phyloP scores from a whole-genome alignment of 2,329 filamentous ascomycete species.

The Coniochaeta prunicola region DNA sequence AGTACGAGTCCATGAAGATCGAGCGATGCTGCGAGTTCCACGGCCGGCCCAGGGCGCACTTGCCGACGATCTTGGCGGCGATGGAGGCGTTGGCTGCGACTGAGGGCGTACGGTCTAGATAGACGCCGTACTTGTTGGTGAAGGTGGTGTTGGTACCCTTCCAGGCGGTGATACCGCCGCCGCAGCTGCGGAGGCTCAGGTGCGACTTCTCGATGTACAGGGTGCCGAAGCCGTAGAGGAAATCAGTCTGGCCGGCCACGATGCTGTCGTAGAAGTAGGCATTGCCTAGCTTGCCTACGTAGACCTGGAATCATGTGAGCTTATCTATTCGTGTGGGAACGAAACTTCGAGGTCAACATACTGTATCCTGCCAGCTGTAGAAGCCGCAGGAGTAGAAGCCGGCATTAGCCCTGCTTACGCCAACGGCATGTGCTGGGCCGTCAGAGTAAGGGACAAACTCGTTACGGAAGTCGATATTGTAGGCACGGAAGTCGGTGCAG shows the following conservation, averaged over 20 bases:
- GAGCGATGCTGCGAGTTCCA: conserved; percentile 53
- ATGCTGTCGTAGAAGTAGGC: conserved; percentile 55
- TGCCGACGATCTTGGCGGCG: conserved; percentile 24
- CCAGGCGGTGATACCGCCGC: conserved; percentile 63
- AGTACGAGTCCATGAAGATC: conserved; percentile 46
- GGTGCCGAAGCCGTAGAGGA: conserved; percentile 62
- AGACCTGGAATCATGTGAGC: conserved; percentile 33
- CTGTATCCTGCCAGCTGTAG: conserved; percentile 63
- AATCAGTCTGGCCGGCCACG: conserved; percentile 60
- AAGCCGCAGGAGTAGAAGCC: conserved; percentile 62
- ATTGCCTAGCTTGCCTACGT: conserved; percentile 56
- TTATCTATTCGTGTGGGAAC: too few species aligned
- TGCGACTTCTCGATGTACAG: conserved; percentile 49
- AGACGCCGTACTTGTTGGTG: conserved; percentile 59
- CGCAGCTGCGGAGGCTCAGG: conserved; percentile 51
- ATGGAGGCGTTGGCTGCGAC: conserved; percentile 45
- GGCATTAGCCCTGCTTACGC: conserved; percentile 55
- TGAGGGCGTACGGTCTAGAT: conserved; percentile 46
- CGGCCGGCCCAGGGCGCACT: conserved; percentile 53
- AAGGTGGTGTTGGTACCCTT: conserved; percentile 60
- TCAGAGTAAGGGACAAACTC: conserved; percentile 40
- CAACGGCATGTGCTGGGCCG: conserved; percentile 53
- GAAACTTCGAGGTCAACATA: too few species aligned
- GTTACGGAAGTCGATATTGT: conserved; percentile 62
- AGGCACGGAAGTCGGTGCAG: conserved; percentile 54